These are phyloP conservation scores for Thermothelomyces thermophilus DNA, from an alignment of 2,329 filamentous ascomycete genomes.

Conservation along the genomic window DNA sequence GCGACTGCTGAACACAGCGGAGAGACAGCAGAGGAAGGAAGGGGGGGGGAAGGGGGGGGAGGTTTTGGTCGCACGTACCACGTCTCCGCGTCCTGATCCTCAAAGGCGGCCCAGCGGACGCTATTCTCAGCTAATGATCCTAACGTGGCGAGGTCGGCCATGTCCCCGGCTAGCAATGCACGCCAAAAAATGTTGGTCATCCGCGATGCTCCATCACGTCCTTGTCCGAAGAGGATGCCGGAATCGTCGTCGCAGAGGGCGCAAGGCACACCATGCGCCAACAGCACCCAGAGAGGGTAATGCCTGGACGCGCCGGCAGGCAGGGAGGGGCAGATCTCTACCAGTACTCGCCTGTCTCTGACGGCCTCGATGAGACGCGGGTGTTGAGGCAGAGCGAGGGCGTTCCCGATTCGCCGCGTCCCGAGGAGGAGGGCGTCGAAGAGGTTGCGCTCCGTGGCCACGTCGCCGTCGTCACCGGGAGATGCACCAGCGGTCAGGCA, in stretches of 20 bases:
- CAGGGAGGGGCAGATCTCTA: conserved; percentile 62
- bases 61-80: conserved; percentile 40
- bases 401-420: conserved; percentile 83
- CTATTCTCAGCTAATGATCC: conserved; percentile 89
- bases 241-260: conserved; percentile 88
- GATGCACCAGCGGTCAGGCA: conserved; percentile 94
- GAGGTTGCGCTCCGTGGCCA: conserved; percentile 69
- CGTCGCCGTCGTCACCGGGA: conserved; percentile 58
- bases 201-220: conserved; percentile 46
- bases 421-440: conserved; percentile 85
- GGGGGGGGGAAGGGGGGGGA: neutral
- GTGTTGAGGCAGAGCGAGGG: conserved; percentile 84
- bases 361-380: conserved; percentile 83
- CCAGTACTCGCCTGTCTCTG: conserved; percentile 77
- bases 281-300: conserved; percentile 67
- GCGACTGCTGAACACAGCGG: neutral
- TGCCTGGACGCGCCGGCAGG: conserved; percentile 43
- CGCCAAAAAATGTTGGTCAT: conserved; percentile 95
- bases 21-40: neutral
- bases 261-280: conserved; percentile 78
- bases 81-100: conserved; percentile 64
- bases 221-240: neutral
- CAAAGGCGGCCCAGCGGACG: conserved; percentile 81
- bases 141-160: conserved; percentile 78
- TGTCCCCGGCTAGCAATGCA: conserved; percentile 83